These are phyloP conservation scores for Sporisorium sorghi DNA, from an alignment of 1,284 basidiomycete genomes.

Conservation along the genomic window DNA sequence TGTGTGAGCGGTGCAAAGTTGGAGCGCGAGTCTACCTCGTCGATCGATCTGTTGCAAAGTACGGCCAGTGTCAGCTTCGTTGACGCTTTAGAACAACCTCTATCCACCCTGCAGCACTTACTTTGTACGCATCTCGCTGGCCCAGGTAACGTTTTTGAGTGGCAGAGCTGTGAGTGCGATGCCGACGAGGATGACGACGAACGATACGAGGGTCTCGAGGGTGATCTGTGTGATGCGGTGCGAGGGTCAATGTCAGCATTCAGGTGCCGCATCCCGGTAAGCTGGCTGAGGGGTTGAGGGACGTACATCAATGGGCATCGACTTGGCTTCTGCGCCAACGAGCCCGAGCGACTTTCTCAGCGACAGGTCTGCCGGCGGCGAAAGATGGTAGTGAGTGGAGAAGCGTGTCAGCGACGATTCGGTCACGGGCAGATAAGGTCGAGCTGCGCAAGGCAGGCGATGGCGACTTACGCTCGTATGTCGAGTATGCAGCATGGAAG, in stretches of 20 bases:
- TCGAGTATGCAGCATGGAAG: slow-evolving; percentile 61
- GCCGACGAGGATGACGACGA: slow-evolving; percentile 79
- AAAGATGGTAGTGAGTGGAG: background rate
- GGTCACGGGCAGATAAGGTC: background rate
- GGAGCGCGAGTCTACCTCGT: slow-evolving; percentile 81
- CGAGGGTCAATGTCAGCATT: background rate
- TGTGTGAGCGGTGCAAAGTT: slow-evolving; percentile 79
- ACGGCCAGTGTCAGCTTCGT: background rate
- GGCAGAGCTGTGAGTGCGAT: slow-evolving; percentile 78
- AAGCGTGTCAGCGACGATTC: background rate
- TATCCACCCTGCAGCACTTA: no score
- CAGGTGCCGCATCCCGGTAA: background rate
- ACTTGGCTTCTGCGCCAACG: slow-evolving; percentile 29
- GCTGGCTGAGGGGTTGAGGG: background rate
- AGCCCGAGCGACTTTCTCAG: slow-evolving; percentile 56
- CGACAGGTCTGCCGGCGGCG: slow-evolving; percentile 38
- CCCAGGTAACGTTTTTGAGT: slow-evolving; percentile 84
- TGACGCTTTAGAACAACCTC: no score
- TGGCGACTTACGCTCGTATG: slow-evolving; percentile 55
- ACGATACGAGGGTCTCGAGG: slow-evolving; percentile 76
- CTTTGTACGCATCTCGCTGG: slow-evolving; percentile 87
- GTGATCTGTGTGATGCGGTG: slow-evolving; percentile 74
- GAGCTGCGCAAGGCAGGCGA: no score
- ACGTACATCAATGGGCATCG: slow-evolving; percentile 57
- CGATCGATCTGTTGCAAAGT: slow-evolving; percentile 74